These are phyloP conservation scores for Cetraspora pellucida DNA, from an alignment of 192 early-diverging fungal species.

Conservation along the genomic window DNA sequence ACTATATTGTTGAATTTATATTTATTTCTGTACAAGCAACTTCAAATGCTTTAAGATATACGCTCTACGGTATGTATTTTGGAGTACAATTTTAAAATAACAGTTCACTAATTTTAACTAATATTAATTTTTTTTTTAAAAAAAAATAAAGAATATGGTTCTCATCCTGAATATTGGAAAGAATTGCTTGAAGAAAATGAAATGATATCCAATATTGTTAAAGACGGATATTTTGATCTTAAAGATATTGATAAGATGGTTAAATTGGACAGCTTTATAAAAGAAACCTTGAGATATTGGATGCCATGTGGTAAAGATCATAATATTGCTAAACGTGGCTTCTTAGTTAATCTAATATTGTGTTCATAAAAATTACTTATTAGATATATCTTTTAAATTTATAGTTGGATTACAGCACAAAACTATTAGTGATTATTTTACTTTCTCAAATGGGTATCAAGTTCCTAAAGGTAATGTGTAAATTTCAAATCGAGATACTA, in stretches of 20 bases:
- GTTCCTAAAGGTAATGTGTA: constrained; percentile 12
- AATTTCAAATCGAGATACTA: too few relatives aligned
- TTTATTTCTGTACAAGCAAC: constrained; percentile 13
- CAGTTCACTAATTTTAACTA: background rate
- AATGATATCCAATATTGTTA: background rate
- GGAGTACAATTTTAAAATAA: background rate
- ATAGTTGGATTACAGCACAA: background rate
- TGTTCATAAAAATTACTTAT: background rate
- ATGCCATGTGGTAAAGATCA: too few relatives aligned
- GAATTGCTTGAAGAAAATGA: constrained; percentile 23
- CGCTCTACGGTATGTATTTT: constrained; percentile 3
- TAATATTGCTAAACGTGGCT: background rate
- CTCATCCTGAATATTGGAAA: background rate
- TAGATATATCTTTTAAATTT: background rate
- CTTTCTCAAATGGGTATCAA: constrained; percentile 26
- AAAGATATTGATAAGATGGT: background rate
- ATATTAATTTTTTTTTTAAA: background rate
- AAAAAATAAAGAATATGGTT: constrained; percentile 15
- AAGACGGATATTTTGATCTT: background rate
- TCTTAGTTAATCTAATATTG: too few relatives aligned
- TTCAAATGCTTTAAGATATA: background rate
- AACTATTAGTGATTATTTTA: background rate
- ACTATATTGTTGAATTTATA: background rate
- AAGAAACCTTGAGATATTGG: constrained; percentile 12
- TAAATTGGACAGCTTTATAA: constrained; percentile 27